A percentile compares a stretch with the other conserved stretches of the same genome.
These are phyloP conservation scores for Capsicum chinense DNA, from an alignment of 257 asterid genomes.

Conservation along the genomic window DNA sequence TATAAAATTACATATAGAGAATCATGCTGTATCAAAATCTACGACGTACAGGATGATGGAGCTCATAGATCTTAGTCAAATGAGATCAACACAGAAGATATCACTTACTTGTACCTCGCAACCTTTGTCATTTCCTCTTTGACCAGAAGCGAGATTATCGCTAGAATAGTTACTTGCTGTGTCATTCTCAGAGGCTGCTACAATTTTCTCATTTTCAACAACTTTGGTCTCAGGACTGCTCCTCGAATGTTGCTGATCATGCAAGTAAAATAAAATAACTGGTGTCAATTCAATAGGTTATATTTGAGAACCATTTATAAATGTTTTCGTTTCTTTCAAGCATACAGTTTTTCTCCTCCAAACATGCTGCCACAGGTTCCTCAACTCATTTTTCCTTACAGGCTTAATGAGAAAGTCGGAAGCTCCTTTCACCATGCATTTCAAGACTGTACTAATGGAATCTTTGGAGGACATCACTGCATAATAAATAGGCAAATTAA, in stretches of 20 bases:
- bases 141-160: constrained; percentile 58
- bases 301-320: not conserved
- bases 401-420: constrained; percentile 96
- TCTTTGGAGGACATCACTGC: constrained; percentile 97
- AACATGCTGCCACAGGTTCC: constrained; percentile 97
- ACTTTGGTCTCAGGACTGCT: constrained; percentile 61
- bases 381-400: constrained; percentile 85
- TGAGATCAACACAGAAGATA: constrained; percentile 27
- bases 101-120: constrained; percentile 78
- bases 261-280: constrained; percentile 37
- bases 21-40: not conserved
- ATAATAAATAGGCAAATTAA: constrained; percentile 15
- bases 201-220: constrained; percentile 62
- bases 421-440: constrained; percentile 95
- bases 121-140: constrained; percentile 66
- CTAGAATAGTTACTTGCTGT: constrained; percentile 68
- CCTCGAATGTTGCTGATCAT: constrained; percentile 57
- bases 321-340: not conserved
- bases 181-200: constrained; percentile 80
- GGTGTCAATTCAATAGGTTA: constrained; percentile 10
- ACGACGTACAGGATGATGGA: constrained; percentile 22
- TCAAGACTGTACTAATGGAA: constrained; percentile 85
- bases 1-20: not conserved
- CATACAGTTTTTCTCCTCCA: constrained; percentile 95
- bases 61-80: not conserved